Base-by-base conservation (phyloP, 257 asterid species). In the Plectranthus barbatus region DNA sequence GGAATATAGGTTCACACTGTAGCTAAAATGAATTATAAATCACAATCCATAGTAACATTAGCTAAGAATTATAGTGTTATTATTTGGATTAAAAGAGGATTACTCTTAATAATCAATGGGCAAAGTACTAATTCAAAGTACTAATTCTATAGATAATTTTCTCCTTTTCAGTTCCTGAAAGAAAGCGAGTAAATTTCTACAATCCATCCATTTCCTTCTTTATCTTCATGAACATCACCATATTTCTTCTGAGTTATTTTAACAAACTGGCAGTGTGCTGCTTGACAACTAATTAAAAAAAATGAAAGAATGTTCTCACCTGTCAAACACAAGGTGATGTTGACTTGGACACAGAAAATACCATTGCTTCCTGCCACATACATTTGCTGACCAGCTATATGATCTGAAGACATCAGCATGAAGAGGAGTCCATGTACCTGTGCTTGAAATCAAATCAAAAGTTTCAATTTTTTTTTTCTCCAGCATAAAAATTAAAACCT, bases 321-420 rank as follows among this genome's bases (percentile, higher is more conserved):
- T 80, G 84, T 90, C 97, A 76, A 82, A 82, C 55, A 87, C 88
- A 56, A 87, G 90, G 71, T 82, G 96, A 68, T 50, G 73, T 65
- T 93, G 96, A 73, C 76, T 69, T 62, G 99, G 97, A 66, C 87
- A 68, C 54, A 93, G 83, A 58, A 93, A 86, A 76, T 80, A 87
- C 99, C 99, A 93, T 60, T 80, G 74, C 77, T 93, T 93, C 79
- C 87, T 79, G 63, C 99, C 99, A 73, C 95, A 90, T 17, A 89
- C 84, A 75, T 93, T 90, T 33, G 97, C 97, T 20, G 99, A 93
- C 99, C 99, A 93, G 74, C 99, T 93, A 72, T 85, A 90, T 50
- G 99, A 90, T 73, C 96, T 82, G 83, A 93, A 93, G 72, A 93
- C 97, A 78, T 93, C 99, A 49, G 99, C 97, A 81, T 93, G 99